Evolutionary conservation across 192 early-diverging fungal genomes (phyloP), one percentile per base, ranked within the genome.

Genomic region (Backusella liffmaniae): DNA sequence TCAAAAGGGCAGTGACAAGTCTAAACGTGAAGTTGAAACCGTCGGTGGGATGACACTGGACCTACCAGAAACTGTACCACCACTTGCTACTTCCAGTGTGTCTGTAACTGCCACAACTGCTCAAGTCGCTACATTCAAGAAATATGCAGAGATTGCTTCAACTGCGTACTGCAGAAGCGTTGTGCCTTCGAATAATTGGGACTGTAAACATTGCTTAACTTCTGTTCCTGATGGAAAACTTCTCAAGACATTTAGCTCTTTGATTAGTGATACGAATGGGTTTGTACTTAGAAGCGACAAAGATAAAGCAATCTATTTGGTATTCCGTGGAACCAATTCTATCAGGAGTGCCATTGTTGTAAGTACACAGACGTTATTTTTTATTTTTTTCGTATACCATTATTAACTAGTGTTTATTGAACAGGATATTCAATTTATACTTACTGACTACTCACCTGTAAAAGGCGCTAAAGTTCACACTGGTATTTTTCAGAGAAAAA

Each of bases 101-200:
- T 26, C 35, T 8, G 53, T 73, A 59, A 5, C 39, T 26, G 67
- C 74, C 9, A 44, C 53, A 13, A 56, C 53, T 9, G 29, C 72
- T 13, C 29, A 62, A n/a, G 44, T 82, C 9, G 34, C 44, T 5
- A 37, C 2, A 6, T 46, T 78, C 5, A 34, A 77, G 26, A 41
- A 72, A 4, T 70, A 73, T 39, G 49, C 76, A 12, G 35, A 34
- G 2, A 32, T 82, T 51, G 53, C 80, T 10, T 73, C 76, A 29
- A 56, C n/a, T 41, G 67, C 80, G 18, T 82, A 82, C 30, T 82
- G 80, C 35, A 23, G n/a, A 29, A 70, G 30, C 2, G 73, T 71
- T 13, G 56, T 70, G 9, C 70, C 35, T 18, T 34, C 7, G 5
- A 42, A 44, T 18, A 26, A 4, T 1, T 75, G 76, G 73, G 35